Base-by-base conservation (phyloP, 257 asterid genomes). In the Cordia subcordata region DNA sequence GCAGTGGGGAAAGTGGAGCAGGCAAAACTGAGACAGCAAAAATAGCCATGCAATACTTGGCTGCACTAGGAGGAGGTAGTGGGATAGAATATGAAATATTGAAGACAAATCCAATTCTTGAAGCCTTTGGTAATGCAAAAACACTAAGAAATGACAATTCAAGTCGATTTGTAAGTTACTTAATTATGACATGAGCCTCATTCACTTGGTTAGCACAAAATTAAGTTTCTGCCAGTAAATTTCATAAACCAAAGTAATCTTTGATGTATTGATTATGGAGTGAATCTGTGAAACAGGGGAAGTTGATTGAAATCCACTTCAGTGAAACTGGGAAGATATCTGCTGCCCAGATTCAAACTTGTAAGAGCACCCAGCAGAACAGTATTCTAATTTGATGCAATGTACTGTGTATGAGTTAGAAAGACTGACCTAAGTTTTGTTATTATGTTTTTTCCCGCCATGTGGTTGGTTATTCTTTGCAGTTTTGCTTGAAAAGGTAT, bases 1-100 rank as follows among this genome's bases (percentile, higher is more conserved):
- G 38, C 85, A 93, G 99, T 77, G 99, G 99, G 73, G 99, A 93
- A 79, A 93, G 99, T 72, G 99, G 99, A 79, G 99, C 99, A 66
- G 99, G 99, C 49, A 93, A 93, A 79, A 93, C 99, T 10, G 99
- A 93, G 79, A 93, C 97, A 11, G 99, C 99, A 70, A 93, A 93
- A 75, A 93, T 93, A 77, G 96, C 96, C 60, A 93, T 93, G 99
- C 99, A 93, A 72, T 93, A 93, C 80, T 76, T 93, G 86, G 99
- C 99, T 72, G 85, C 95, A 60, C 78, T 84, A 35, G 95, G 94
- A 70, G 95, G 95, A 69, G 95, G 95, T 54, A 82, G 90, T 65
- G 96, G 96, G 62, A 85, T 87, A 54, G 96, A 87, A 80, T 74
- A 85, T 57, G 96, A 85, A 76, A 87, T 87, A 69, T 60, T 87